Evolutionary conservation across 2,329 filamentous ascomycete genomes (phyloP), one percentile per base, ranked within the genome.

Genomic region (Didymosphaeria variabile): DNA sequence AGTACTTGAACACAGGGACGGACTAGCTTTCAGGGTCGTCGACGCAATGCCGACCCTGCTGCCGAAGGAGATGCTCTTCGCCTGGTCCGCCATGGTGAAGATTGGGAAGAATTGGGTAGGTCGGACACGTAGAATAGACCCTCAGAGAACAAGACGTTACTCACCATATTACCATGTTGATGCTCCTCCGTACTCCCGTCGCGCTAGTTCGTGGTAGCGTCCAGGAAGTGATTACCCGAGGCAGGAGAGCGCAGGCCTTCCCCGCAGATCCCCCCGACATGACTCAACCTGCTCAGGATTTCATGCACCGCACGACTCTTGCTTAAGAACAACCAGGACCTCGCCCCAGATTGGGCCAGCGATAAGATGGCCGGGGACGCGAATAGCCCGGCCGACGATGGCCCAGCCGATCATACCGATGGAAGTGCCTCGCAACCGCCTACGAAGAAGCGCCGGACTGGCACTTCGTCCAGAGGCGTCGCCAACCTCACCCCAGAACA

Each of bases 401-500:
- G 26, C 5, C 19, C 32, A 19, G 62, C 58, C 32, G 57, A 55
- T 34, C 52, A 44, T 42, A 49, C 44, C 36, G 55, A 63, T 32
- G 52, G 49, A 26, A 64, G 65, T 53, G 61, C 42, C 45, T 58
- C 51, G 36, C 64, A 68, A 34, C 62, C 65, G 10, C 52, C 50
- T 6, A 32, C 62, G 8, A 78, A 79, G 67, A 74, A 72, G 62
- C 76, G 77, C 54, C 71, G 72, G 55, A 75, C 73, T 17, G 79
- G 75, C 59, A 71, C 68, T 29, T 72, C 80, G 31, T 82, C 90
- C 61, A 88, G 93, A 67, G 93, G 91, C 65, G 93, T 97, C 58
- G 92, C 93, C 65, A 94, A 91, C 72, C 85, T 97, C 74, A 96
- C 92, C 12, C 91, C 93, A 6, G 91, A 94, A 63, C 94, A 97